phyloP scores from a whole-genome alignment of 495 filamentous ascomycete species.

The Neurospora sp. region DNA sequence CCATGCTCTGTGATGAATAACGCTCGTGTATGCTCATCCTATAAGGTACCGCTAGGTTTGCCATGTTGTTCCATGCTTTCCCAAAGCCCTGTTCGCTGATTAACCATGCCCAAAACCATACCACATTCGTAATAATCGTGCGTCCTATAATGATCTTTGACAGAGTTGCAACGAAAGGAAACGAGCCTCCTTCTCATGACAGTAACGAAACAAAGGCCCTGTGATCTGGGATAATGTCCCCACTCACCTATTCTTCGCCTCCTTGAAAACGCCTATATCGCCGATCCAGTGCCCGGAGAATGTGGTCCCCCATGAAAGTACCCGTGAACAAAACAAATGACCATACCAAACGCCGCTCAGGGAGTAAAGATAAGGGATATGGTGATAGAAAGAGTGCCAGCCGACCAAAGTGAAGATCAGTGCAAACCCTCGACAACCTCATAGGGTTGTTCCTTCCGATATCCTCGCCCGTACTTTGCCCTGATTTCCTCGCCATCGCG shows the following conservation, averaged over 20 bases:
- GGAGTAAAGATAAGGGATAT: not conserved
- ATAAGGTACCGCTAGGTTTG: not conserved
- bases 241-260: not conserved
- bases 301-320: not conserved
- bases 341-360: not conserved
- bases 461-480: slow-evolving; percentile 17
- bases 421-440: slow-evolving; percentile 12
- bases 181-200: no score
- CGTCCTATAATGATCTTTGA: not conserved
- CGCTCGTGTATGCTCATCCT: not conserved
- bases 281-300: not conserved
- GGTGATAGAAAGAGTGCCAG: not conserved
- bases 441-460: slow-evolving; percentile 9
- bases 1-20: not conserved
- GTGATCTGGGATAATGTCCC: not conserved
- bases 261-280: not conserved
- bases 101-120: not conserved
- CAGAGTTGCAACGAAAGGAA: not conserved
- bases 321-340: not conserved
- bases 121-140: not conserved
- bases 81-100: not conserved
- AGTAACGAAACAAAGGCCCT: not conserved
- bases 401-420: not conserved
- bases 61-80: not conserved
- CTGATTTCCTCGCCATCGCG: slow-evolving; percentile 20